Conservation (phyloP, 805 yeast species). For the Starmerella scarabaei region DNA sequence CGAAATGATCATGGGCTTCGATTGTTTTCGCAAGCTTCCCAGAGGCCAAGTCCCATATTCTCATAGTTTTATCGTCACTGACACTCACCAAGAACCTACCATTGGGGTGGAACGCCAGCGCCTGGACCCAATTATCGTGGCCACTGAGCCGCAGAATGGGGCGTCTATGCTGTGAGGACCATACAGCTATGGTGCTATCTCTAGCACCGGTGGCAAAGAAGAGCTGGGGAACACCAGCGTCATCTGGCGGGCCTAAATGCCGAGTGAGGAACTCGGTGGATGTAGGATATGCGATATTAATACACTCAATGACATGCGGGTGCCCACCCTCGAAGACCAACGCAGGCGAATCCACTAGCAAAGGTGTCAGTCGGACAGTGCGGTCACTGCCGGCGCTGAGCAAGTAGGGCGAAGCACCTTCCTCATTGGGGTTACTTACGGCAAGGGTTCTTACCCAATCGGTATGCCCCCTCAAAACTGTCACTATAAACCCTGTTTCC, state of each 20-base stretch:
- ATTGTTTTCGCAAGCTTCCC: conserved; percentile 40
- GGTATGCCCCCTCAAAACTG: conserved; percentile 62
- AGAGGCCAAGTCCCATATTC: conserved; percentile 58
- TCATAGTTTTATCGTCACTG: conserved; percentile 65
- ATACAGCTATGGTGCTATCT: conserved; percentile 58
- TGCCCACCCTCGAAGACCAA: conserved; percentile 61
- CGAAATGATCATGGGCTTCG: conserved; percentile 58
- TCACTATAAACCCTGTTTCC: conserved; percentile 49
- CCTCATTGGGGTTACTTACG: neutral
- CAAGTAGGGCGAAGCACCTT: conserved; percentile 1
- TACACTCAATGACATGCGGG: conserved; percentile 68
- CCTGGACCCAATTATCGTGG: conserved; percentile 79
- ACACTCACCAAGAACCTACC: conserved; percentile 58
- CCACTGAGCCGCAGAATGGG: conserved; percentile 48
- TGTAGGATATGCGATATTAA: conserved; percentile 46
- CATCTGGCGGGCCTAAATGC: conserved; percentile 23
- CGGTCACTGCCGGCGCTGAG: conserved; percentile 18
- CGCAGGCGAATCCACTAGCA: conserved; percentile 18
- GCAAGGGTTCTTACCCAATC: conserved; percentile 78
- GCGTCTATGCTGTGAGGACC: conserved; percentile 53
- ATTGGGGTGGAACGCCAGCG: conserved; percentile 57
- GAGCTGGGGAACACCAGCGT: conserved; percentile 20
- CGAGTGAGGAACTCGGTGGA: conserved; percentile 40
- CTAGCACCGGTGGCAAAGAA: conserved; percentile 61
- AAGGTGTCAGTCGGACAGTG: conserved; percentile 7